These are phyloP conservation scores for Tricholoma terreum DNA, from an alignment of 768 basidiomycete genomes.

Conservation along the genomic window DNA sequence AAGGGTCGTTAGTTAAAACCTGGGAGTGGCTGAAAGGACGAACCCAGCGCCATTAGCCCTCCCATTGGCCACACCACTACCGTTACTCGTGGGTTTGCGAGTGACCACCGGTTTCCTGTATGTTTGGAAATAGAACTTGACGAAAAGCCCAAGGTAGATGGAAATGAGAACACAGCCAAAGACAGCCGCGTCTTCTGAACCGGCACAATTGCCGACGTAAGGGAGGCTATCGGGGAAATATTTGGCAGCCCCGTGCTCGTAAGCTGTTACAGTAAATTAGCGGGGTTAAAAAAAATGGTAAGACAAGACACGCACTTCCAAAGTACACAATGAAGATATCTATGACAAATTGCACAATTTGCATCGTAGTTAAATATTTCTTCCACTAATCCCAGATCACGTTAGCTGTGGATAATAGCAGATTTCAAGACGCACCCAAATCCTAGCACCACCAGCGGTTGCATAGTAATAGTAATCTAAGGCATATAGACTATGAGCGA, in stretches of 20 bases:
- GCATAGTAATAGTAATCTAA: constrained; percentile 99
- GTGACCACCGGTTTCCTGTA: constrained; percentile 60
- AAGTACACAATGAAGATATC: constrained; percentile 92
- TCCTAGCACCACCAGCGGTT: constrained; percentile 92
- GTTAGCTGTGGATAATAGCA: constrained; percentile 1
- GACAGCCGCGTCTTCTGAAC: constrained; percentile 82
- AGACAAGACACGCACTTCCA: constrained; percentile 65
- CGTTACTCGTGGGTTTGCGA: constrained; percentile 26
- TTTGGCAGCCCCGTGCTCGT: constrained; percentile 72
- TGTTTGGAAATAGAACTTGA: constrained; percentile 89
- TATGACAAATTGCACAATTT: constrained; percentile 94
- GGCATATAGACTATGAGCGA: constrained; percentile 1
- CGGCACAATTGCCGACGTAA: constrained; percentile 78
- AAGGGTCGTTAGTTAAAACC: constrained; percentile 6
- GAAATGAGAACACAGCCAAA: constrained; percentile 89
- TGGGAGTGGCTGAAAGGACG: constrained; percentile 8
- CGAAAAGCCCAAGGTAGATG: constrained; percentile 90
- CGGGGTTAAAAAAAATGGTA: constrained; percentile 4
- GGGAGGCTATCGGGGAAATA: constrained; percentile 65
- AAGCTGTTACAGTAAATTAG: constrained; percentile 41
- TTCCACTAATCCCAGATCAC: constrained; percentile 72
- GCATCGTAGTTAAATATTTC: constrained; percentile 94
- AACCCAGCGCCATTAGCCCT: constrained; percentile 39
- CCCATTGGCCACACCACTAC: constrained; percentile 45
- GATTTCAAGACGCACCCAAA: constrained; percentile 67